Percentiles rank a stretch among this genome's conserved stretches.
Evolutionary conservation across 495 filamentous ascomycete species (phyloP).

Genomic region (Jackrogersella multiformis): DNA sequence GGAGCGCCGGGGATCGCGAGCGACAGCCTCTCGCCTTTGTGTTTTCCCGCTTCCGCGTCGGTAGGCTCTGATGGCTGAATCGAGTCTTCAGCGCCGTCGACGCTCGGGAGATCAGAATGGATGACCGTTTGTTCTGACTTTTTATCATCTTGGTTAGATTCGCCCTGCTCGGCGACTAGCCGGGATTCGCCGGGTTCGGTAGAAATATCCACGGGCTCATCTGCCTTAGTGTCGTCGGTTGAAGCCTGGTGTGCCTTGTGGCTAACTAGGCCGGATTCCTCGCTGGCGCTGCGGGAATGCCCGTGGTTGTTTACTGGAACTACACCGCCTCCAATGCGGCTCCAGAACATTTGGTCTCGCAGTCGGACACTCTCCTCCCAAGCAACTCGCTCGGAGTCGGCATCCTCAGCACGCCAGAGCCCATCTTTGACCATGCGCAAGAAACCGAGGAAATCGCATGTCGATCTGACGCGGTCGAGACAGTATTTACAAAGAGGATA

Average conservation of each 20-base stretch:
- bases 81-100: constrained; percentile 4
- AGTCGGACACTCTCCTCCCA: constrained; percentile 94
- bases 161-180: constrained; percentile 15
- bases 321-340: constrained; percentile 86
- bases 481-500: constrained; percentile 94
- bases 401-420: constrained; percentile 79
- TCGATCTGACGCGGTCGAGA: constrained; percentile 80
- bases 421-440: constrained; percentile 89
- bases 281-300: constrained; percentile 32
- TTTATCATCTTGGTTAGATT: constrained; percentile 18
- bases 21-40: constrained; percentile 33
- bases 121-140: constrained; percentile 8
- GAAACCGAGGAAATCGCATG: constrained; percentile 92
- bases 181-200: constrained; percentile 16
- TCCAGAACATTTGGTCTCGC: constrained; percentile 96
- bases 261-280: constrained; percentile 30
- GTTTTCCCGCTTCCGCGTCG: constrained; percentile 17
- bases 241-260: constrained; percentile 24
- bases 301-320: constrained; percentile 66
- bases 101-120: not conserved
- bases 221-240: constrained; percentile 7
- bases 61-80: constrained; percentile 1
- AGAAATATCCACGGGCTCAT: constrained; percentile 3
- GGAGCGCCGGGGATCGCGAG: constrained; percentile 35
- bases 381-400: constrained; percentile 79